Evolutionary conservation across 257 asterid species (phyloP), one percentile per base, ranked within the genome.

Genomic region (Echites panduratus): DNA sequence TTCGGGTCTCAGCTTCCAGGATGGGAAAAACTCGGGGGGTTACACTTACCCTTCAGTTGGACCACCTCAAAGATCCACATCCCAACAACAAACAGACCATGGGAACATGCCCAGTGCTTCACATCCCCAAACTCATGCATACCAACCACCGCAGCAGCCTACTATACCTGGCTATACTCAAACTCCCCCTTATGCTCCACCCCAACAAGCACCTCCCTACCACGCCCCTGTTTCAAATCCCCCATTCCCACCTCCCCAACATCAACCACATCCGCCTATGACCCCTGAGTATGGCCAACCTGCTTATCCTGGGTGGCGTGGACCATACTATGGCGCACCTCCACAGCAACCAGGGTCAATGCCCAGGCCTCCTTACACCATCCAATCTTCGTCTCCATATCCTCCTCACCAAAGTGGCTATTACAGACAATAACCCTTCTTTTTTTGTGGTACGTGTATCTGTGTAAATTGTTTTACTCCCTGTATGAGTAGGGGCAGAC

Each of bases 301-400:
- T 59, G 90, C 96, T 1, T 92, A 94, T 86, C 95, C 97, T 7
- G 98, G 98, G 44, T 94, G 99, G 99, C 90, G 83, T 59, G 96
- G 89, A 41, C 93, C 95, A 12, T 91, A 94, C 83, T 88, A 91
- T 58, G 87, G 82, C 70, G 86, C 85, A 35, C 93, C 94, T 29
- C 86, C 96, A 63, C 98, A 81, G 80, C 97, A 93, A 72, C 84
- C 84, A 9, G 96, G 96, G 24, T 82, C 92, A 35, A 82, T 88
- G 88, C 89, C 97, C 43, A 89, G 86, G 74, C 96, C 97, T 75
- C 96, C 98, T 41, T 93, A 91, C 84, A 84, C 93, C 4, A 78
- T 75, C 71, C 86, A 84, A 70, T 79, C 92, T 70, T 89, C 96
- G 45, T 80, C 92, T 72, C 90, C 96, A 27, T 91, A 91, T 82